These are phyloP conservation scores for Echinochloa phyllopogon DNA, from an alignment of 176 grass and related monocot genomes.

Conservation along the genomic window DNA sequence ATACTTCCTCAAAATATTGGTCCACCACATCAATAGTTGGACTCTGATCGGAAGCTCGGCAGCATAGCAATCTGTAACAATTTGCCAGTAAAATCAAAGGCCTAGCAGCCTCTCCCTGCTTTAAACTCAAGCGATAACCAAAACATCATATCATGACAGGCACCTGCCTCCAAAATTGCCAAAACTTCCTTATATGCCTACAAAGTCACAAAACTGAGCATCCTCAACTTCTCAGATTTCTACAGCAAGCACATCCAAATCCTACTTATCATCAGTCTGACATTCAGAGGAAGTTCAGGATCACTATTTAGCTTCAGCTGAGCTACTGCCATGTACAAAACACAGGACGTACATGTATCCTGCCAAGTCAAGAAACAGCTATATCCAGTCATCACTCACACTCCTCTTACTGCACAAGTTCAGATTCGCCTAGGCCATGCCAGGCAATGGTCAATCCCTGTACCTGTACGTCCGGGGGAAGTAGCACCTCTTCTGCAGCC, in stretches of 20 bases:
- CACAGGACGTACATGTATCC: neutral
- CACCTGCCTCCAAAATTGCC: neutral
- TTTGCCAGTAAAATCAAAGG: neutral
- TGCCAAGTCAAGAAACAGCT: constrained; percentile 37
- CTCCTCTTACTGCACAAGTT: constrained; percentile 11
- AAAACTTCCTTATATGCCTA: neutral
- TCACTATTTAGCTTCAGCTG: constrained; percentile 18
- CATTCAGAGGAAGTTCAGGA: neutral
- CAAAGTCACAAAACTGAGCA: constrained; percentile 1
- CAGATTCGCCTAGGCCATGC: neutral
- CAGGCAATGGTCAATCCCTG: constrained; percentile 17
- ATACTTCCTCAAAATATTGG: neutral
- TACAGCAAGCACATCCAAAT: neutral
- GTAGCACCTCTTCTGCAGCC: constrained; percentile 49
- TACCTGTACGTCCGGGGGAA: constrained; percentile 43
- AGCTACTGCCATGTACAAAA: neutral
- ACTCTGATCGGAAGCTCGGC: neutral
- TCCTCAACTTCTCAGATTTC: neutral
- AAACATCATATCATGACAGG: neutral
- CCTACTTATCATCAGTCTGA: neutral
- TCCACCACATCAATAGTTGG: neutral
- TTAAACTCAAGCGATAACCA: neutral
- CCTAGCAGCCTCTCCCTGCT: neutral
- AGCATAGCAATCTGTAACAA: neutral
- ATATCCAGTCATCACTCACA: constrained; percentile 17